Base-by-base conservation (phyloP, 164 flowering plant species). In the Kalanchoe fedtschenkoi region DNA sequence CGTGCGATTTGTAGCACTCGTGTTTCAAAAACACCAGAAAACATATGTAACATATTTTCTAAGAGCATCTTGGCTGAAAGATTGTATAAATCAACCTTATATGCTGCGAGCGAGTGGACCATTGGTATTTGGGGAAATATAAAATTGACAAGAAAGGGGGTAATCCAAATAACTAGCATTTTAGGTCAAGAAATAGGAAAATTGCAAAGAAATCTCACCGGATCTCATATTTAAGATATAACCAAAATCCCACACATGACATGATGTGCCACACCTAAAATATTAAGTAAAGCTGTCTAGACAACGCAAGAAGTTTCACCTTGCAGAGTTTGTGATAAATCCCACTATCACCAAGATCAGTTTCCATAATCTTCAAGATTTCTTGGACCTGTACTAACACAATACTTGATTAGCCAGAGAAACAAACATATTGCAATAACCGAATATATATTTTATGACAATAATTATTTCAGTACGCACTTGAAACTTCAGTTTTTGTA, bases 311-410 rank as follows among this genome's bases (percentile, higher is more conserved):
- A 37, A 60, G 17, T 14, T 59, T 1, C 43, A 21, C 95, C 96
- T 89, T 85, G 67, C 87, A 84, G 32, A 62, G 64, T 65, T 82
- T 73, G 66, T 84, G 81, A 43, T 69, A 72, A 38, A 87, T 83
- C 91, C 89, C 84, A 13, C 78, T 87, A 46, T 76, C 74, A 34
- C 89, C 84, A 63, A 92, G 82, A 58, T 89, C 91, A 64, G 64
- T 72, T 67, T 86, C 96, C 88, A 89, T 81, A 74, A 81, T 78
- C 71, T 80, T 76, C 33, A 79, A 73, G 65, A 87, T 85, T 66
- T 89, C 86, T 22, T 74, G 74, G 46, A 91, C 85, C 95, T 91
- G 79, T 43, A 65, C 60, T 4, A 61, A 56, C 65, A 41, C 0
- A 66, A 13, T 24, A 13, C 39, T 33, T 26, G 28, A 57, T 57